A percentile compares a stretch with the other conserved stretches of the same genome.
These are phyloP conservation scores for Diversispora epigaea DNA, from an alignment of 192 early-diverging fungal genomes.

Conservation along the genomic window DNA sequence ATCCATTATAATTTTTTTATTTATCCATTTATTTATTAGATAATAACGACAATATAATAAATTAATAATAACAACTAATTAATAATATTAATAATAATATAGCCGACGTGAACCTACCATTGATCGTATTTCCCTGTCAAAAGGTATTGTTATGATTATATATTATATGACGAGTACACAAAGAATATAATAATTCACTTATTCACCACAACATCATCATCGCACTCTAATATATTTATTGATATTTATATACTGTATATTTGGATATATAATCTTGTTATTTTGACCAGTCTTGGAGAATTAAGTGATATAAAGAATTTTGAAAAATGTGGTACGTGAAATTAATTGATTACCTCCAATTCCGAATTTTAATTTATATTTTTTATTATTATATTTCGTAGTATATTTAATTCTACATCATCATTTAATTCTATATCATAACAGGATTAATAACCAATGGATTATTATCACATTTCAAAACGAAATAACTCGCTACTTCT, in stretches of 20 bases:
- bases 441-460: constrained; percentile 42
- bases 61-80: not conserved
- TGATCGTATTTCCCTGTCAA: constrained; percentile 66
- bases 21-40: not conserved
- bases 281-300: constrained; percentile 62
- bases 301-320: constrained; percentile 44
- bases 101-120: constrained; percentile 41
- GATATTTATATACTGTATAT: not conserved
- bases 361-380: not conserved
- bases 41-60: constrained; percentile 22
- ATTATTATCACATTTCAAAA: constrained; percentile 59
- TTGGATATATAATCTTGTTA: constrained; percentile 32
- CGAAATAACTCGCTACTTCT: constrained; percentile 43
- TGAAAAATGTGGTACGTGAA: constrained; percentile 51
- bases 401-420: too few species aligned
- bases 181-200: too few species aligned
- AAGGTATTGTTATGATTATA: constrained; percentile 37
- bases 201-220: not conserved
- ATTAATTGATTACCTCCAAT: constrained; percentile 49
- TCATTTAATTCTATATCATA: too few species aligned
- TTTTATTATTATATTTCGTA: not conserved
- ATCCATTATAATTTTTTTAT: not conserved
- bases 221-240: not conserved
- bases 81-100: not conserved
- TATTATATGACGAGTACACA: too few species aligned